Evolutionary conservation across 2,329 filamentous ascomycete species (phyloP).

Genomic region (Trichoderma sp.): DNA sequence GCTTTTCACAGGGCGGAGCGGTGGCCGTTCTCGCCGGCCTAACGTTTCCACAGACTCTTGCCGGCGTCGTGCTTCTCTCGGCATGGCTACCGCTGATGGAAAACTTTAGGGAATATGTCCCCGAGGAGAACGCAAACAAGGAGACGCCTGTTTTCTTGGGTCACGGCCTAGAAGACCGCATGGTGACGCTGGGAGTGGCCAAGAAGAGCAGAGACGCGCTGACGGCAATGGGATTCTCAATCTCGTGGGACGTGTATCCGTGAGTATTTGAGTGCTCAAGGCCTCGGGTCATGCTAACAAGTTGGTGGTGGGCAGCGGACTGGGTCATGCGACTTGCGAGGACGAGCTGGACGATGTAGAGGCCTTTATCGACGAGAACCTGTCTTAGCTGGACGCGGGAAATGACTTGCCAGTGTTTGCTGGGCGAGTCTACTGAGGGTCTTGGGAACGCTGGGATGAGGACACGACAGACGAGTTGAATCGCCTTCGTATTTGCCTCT

Average conservation of each 20-base stretch:
- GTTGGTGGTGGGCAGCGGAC: slow-evolving; percentile 45
- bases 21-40: slow-evolving; percentile 82
- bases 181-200: slow-evolving; percentile 68
- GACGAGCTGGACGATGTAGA: slow-evolving; percentile 83
- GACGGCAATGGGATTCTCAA: slow-evolving; percentile 64
- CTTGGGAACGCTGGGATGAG: background rate
- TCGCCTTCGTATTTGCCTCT: background rate
- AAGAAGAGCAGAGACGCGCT: slow-evolving; percentile 61
- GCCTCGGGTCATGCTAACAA: background rate
- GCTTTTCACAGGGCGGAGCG: slow-evolving; percentile 86
- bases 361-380: slow-evolving; percentile 32
- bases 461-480: background rate
- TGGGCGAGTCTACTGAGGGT: background rate
- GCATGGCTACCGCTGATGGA: slow-evolving; percentile 70
- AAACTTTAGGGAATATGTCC: slow-evolving; percentile 42
- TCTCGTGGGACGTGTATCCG: slow-evolving; percentile 74
- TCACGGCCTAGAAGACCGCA: slow-evolving; percentile 70
- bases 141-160: slow-evolving; percentile 80
- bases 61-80: slow-evolving; percentile 80
- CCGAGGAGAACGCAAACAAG: slow-evolving; percentile 42
- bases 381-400: background rate
- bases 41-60: slow-evolving; percentile 69
- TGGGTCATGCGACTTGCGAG: slow-evolving; percentile 72
- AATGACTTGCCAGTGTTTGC: background rate
- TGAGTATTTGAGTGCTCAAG: slow-evolving; percentile 39